Conservation (phyloP, 148 eudicot genomes). For the Persicaria maculosa region DNA sequence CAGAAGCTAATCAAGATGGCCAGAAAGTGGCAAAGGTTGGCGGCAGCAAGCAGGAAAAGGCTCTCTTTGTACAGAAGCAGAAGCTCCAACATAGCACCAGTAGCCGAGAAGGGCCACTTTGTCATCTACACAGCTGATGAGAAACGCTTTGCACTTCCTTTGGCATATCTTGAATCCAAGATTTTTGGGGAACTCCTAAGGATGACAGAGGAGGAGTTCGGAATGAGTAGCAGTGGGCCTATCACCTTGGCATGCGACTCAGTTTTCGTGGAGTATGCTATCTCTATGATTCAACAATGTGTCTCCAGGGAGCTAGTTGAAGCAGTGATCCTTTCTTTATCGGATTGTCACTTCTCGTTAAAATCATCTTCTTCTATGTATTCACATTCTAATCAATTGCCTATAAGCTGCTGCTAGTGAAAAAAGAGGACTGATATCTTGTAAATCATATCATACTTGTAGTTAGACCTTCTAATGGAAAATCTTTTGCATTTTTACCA, state of each 20-base stretch:
- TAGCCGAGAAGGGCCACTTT: slow-evolving; percentile 11
- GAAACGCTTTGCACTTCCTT: slow-evolving; percentile 14
- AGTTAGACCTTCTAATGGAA: no score
- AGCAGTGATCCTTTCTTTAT: slow-evolving; percentile 6
- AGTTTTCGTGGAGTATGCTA: slow-evolving; percentile 10
- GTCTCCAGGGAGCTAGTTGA: background rate
- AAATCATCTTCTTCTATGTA: background rate
- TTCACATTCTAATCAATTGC: background rate
- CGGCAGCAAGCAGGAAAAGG: slow-evolving; percentile 9
- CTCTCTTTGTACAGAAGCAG: background rate
- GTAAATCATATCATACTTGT: no score
- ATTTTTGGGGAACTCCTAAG: slow-evolving; percentile 1
- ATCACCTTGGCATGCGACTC: slow-evolving; percentile 16
- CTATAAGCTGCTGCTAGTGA: background rate
- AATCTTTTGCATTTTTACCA: no score
- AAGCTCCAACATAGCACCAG: background rate
- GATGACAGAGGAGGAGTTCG: slow-evolving; percentile 14
- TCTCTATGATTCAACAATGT: slow-evolving; percentile 4
- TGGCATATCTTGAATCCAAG: slow-evolving; percentile 7
- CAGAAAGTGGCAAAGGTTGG: background rate
- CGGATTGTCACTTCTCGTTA: background rate
- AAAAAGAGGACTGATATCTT: no score
- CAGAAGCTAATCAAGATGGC: slow-evolving; percentile 8
- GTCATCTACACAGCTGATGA: slow-evolving; percentile 7
- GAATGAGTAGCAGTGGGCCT: background rate